phyloP scores from a whole-genome alignment of 2,329 filamentous ascomycete species.

The Colletotrichum destructivum region DNA sequence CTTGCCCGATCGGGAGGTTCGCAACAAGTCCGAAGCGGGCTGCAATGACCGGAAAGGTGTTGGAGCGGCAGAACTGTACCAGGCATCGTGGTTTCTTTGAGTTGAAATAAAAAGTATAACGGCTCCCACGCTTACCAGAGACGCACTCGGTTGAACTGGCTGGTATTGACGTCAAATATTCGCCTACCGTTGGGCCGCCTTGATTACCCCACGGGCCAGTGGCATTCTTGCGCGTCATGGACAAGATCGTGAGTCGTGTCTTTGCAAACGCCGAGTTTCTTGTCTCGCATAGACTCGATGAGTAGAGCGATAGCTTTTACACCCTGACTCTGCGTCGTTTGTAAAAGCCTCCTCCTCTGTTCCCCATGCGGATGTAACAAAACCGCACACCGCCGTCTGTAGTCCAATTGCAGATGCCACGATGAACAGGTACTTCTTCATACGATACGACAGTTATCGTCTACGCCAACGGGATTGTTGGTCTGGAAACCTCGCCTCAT shows the following conservation, averaged over 20 bases:
- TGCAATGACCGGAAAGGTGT: conserved; percentile 24
- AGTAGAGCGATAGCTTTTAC: no score
- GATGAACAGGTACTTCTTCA: no score
- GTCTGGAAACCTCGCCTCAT: background rate
- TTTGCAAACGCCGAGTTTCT: no score
- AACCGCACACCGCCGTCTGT: no score
- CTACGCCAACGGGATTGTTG: no score
- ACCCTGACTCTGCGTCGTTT: no score
- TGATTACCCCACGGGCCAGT: background rate
- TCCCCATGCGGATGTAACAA: no score
- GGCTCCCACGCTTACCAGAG: background rate
- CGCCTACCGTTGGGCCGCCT: background rate
- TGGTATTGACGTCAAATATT: background rate
- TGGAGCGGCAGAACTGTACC: background rate
- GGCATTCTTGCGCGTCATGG: background rate
- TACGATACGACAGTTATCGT: background rate
- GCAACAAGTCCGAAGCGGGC: conserved; percentile 41
- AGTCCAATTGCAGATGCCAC: no score
- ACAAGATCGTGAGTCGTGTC: no score
- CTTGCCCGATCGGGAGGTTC: conserved; percentile 44
- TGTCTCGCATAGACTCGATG: no score
- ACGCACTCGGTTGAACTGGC: background rate
- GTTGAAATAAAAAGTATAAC: conserved; percentile 38
- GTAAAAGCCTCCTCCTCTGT: no score
- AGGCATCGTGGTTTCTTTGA: background rate